Conservation (phyloP, 2,329 filamentous ascomycete genomes). For the Pseudonectria foliicola region DNA sequence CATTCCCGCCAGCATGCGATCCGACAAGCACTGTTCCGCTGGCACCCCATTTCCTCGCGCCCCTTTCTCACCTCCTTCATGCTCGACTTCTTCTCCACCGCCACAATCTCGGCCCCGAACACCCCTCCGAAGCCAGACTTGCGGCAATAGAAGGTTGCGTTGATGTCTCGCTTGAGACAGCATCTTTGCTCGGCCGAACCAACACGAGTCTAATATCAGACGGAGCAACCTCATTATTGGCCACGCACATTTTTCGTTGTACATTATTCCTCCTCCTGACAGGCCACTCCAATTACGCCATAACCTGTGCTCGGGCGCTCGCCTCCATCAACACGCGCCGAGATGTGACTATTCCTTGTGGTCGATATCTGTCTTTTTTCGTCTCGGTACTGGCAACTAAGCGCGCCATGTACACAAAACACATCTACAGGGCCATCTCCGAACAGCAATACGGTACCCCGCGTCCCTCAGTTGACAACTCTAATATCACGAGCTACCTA, state of each 20-base stretch:
- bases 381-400: slow-evolving; percentile 56
- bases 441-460: slow-evolving; percentile 24
- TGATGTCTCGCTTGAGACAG: slow-evolving; percentile 68
- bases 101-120: slow-evolving; percentile 74
- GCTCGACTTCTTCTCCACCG: slow-evolving; percentile 80
- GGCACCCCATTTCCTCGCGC: slow-evolving; percentile 66
- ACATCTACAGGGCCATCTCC: slow-evolving; percentile 28
- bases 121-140: slow-evolving; percentile 56
- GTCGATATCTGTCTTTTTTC: slow-evolving; percentile 78
- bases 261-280: slow-evolving; percentile 71
- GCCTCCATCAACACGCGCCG: slow-evolving; percentile 64
- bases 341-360: slow-evolving; percentile 69
- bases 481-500: slow-evolving; percentile 26
- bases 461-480: slow-evolving; percentile 25
- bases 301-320: slow-evolving; percentile 65
- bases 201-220: slow-evolving; percentile 51
- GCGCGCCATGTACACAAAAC: slow-evolving; percentile 37
- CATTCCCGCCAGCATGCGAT: slow-evolving; percentile 70
- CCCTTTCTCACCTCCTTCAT: slow-evolving; percentile 72
- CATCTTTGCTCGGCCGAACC: slow-evolving; percentile 62
- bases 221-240: slow-evolving; percentile 66
- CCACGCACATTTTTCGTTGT: slow-evolving; percentile 82
- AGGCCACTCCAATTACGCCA: slow-evolving; percentile 64
- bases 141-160: slow-evolving; percentile 74
- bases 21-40: slow-evolving; percentile 59